Conservation (phyloP, 306 rosid species). For the Cucumis cinereus region DNA sequence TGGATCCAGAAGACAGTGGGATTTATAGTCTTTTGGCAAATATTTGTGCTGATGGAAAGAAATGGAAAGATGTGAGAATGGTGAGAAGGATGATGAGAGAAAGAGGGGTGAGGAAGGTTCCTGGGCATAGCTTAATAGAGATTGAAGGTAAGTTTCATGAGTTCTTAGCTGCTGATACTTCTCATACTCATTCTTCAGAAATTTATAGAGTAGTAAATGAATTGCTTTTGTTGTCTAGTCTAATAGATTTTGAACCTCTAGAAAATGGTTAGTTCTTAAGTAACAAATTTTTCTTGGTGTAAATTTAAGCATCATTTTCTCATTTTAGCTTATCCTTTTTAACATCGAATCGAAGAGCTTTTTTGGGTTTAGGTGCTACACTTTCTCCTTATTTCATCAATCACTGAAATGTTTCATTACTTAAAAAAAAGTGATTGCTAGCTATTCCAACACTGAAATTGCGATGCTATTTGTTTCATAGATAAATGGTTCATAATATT, state of each 20-base stretch:
- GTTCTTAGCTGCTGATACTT: slow-evolving; percentile 62
- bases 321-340: too few species aligned
- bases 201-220: slow-evolving; percentile 31
- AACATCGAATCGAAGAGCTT: too few species aligned
- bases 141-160: slow-evolving; percentile 42
- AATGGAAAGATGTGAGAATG: slow-evolving; percentile 58
- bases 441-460: not conserved
- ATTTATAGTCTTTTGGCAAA: slow-evolving; percentile 45
- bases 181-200: slow-evolving; percentile 51
- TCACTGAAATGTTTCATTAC: too few species aligned
- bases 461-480: not conserved
- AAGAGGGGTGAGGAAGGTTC: slow-evolving; percentile 57
- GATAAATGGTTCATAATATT: not conserved
- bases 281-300: too few species aligned
- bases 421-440: not conserved
- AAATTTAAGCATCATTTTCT: too few species aligned
- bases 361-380: too few species aligned
- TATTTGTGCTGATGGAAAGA: slow-evolving; percentile 37
- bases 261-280: not conserved
- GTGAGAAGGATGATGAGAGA: slow-evolving; percentile 66
- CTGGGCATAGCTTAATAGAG: slow-evolving; percentile 66
- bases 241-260: slow-evolving; percentile 18
- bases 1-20: slow-evolving; percentile 68
- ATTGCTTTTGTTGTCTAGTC: slow-evolving; percentile 26
- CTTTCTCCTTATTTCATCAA: too few species aligned